Evolutionary conservation across 139 green algal species (phyloP).

Genomic region (Marvania coccoides): DNA sequence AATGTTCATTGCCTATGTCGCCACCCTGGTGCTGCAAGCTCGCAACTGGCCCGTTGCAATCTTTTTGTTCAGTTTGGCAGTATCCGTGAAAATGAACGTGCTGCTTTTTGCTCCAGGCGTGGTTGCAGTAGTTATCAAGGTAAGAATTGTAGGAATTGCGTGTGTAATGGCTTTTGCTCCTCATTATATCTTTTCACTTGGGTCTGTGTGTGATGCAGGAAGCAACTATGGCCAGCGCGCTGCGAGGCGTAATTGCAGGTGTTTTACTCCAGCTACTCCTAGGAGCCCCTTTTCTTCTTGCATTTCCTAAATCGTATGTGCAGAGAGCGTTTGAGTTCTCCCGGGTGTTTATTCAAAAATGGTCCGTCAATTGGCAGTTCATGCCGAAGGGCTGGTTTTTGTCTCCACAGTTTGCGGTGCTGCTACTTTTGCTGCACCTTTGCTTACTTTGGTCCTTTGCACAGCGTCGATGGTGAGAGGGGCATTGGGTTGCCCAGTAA

Average conservation of each 20-base stretch:
- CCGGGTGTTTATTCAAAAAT: slow-evolving; percentile 65
- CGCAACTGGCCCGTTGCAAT: slow-evolving; percentile 18
- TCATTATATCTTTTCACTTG: background rate
- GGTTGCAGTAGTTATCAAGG: slow-evolving; percentile 54
- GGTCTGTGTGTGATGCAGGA: slow-evolving; percentile 5
- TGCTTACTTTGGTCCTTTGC: slow-evolving; percentile 48
- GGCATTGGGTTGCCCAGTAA: background rate
- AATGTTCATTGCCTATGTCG: slow-evolving; percentile 49
- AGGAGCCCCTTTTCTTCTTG: slow-evolving; percentile 54
- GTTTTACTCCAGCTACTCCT: slow-evolving; percentile 45
- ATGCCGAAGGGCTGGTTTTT: slow-evolving; percentile 60
- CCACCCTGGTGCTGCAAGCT: slow-evolving; percentile 30
- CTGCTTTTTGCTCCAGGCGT: slow-evolving; percentile 70
- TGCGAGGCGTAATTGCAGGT: slow-evolving; percentile 6
- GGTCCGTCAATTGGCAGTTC: slow-evolving; percentile 84
- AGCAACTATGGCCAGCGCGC: background rate
- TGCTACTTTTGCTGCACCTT: slow-evolving; percentile 53
- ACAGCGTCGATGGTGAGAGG: slow-evolving; percentile 34
- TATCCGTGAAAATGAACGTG: slow-evolving; percentile 88
- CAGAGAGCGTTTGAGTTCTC: slow-evolving; percentile 63
- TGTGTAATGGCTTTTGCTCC: no score
- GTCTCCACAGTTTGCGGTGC: slow-evolving; percentile 38
- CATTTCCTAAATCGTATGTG: slow-evolving; percentile 46
- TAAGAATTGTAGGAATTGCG: no score
- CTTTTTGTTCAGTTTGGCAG: slow-evolving; percentile 43